Conservation (phyloP, 768 basidiomycete genomes). For the Tulasnella sp. region DNA sequence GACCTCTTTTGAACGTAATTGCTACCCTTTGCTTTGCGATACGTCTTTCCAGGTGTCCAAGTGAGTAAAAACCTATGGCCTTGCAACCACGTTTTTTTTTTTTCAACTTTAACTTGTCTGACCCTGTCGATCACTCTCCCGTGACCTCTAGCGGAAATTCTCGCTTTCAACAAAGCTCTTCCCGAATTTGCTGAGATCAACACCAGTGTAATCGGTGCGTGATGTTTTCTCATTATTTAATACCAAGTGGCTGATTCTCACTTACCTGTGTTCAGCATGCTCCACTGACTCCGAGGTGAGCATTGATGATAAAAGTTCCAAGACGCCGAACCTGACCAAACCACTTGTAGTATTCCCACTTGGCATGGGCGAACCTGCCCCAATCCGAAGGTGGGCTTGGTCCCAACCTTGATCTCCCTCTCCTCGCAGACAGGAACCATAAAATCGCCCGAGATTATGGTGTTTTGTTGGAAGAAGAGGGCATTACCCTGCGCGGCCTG, state of each 20-base stretch:
- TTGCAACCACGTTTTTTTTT: neutral
- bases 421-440: slow-evolving; percentile 38
- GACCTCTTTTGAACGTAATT: neutral
- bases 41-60: neutral
- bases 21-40: no score
- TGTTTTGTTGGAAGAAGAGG: slow-evolving; percentile 78
- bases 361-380: slow-evolving; percentile 74
- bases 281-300: slow-evolving; percentile 73
- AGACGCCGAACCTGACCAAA: neutral
- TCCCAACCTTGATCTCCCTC: slow-evolving; percentile 73
- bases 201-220: slow-evolving; percentile 64
- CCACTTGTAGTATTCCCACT: slow-evolving; percentile 55
- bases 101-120: neutral
- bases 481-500: slow-evolving; percentile 76
- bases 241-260: neutral
- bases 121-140: neutral
- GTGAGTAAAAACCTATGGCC: neutral
- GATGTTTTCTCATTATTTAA: neutral
- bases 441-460: slow-evolving; percentile 53
- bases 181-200: slow-evolving; percentile 60
- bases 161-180: slow-evolving; percentile 87
- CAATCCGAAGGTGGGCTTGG: slow-evolving; percentile 85
- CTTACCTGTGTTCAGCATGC: slow-evolving; percentile 37
- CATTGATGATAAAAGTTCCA: neutral
- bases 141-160: slow-evolving; percentile 89